Base-by-base conservation (phyloP, 208 protist species). In the Balamuthia mandrillaris region DNA sequence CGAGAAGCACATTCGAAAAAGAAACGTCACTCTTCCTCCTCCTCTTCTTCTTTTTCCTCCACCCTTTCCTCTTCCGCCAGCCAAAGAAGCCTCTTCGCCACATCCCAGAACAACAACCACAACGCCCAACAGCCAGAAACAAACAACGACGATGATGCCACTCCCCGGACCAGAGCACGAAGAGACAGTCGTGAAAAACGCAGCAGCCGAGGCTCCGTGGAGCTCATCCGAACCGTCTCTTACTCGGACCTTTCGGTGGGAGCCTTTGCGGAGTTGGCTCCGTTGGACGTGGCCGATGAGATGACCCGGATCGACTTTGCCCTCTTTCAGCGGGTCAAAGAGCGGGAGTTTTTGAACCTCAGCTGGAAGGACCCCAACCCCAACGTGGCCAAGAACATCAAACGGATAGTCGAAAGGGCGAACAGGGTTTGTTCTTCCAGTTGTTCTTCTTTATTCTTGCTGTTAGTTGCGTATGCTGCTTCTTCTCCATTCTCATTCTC, bases 191-290 rank as follows among this genome's bases (percentile, higher is more conserved):
- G n/a, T n/a, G n/a, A n/a, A n/a, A n/a, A n/a, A n/a, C n/a, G n/a
- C n/a, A n/a, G n/a, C n/a, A n/a, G n/a, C n/a, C n/a, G n/a, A n/a
- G n/a, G 44, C 18, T 77, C 66, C 14, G 54, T 77, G 29, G 66
- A 77, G 24, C 66, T 77, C 42, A 77, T 77, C 24, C 66, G 66
- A 39, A 77, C 66, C 1, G 66, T 77, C 37, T 77, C 66, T n/a
- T 77, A 77, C 66, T 56, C 49, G 29, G 66, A 77, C 18, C 47
- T 14, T 31, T 56, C 44, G 37, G 66, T 77, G 37, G 54, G 54
- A 35, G 66, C 66, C 3, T 77, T 77, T 54, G 66, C 49, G 21
- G 66, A 77, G 10, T 33, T 77, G 1, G 66, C 66, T 6, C 66
- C 66, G 4, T 56, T 77, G 4, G 66, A 77, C 49, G 66, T 77